Evolutionary conservation across 306 rosid species (phyloP).

Genomic region (Sicyos edulis): DNA sequence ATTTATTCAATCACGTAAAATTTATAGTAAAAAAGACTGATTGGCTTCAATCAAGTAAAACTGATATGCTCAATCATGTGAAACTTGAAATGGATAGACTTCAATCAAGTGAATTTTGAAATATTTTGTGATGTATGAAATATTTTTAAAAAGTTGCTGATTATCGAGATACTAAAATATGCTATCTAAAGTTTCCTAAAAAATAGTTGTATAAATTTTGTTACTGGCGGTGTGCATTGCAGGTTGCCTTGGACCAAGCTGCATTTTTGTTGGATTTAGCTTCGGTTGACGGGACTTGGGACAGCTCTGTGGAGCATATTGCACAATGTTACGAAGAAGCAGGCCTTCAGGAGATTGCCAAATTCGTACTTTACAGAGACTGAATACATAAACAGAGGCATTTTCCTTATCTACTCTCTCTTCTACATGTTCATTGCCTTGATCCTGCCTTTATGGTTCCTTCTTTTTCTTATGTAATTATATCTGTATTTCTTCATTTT

Average conservation of each 20-base stretch:
- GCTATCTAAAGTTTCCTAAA: too few relatives aligned
- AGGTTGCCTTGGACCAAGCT: conserved; percentile 90
- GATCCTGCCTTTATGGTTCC: too few relatives aligned
- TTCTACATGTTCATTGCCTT: not conserved
- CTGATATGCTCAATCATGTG: too few relatives aligned
- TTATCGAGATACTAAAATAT: too few relatives aligned
- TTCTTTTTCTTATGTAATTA: not conserved
- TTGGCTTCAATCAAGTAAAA: too few relatives aligned
- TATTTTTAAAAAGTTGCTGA: too few relatives aligned
- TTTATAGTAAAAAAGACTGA: too few relatives aligned
- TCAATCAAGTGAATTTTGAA: too few relatives aligned
- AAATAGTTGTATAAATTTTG: not conserved
- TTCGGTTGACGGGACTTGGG: conserved; percentile 89
- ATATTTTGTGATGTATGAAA: too few relatives aligned
- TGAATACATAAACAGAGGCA: conserved; percentile 20
- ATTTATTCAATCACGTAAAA: too few relatives aligned
- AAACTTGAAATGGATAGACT: too few relatives aligned
- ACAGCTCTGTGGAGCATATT: conserved; percentile 52
- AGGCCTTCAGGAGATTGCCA: conserved; percentile 62
- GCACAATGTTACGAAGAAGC: conserved; percentile 74
- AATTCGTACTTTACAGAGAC: conserved; percentile 55
- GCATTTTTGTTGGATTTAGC: conserved; percentile 88
- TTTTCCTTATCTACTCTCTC: too few relatives aligned
- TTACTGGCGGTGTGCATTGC: conserved; percentile 20
- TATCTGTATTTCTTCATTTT: not conserved